Evolutionary conservation across 2,329 filamentous ascomycete species (phyloP).

Genomic region (Graphium sp.): DNA sequence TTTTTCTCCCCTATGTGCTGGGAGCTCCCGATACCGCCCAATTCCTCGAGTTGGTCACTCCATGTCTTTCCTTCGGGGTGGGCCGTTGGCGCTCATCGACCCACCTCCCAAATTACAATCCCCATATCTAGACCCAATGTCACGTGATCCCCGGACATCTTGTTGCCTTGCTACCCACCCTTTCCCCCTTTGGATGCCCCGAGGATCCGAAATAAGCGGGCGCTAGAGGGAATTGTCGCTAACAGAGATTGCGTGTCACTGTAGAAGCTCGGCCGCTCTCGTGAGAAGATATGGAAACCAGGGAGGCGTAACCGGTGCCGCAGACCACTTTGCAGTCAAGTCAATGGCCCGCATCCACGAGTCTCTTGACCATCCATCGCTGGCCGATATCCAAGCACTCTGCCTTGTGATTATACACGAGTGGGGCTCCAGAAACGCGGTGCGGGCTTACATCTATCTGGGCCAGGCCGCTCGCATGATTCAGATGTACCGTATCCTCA

Average conservation of each 20-base stretch:
- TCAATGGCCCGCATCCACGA: conserved; percentile 38
- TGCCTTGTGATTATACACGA: conserved; percentile 46
- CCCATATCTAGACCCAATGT: no score
- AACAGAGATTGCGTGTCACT: no score
- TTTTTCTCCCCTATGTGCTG: conserved; percentile 6
- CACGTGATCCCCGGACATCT: neutral
- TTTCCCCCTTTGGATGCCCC: conserved; percentile 3
- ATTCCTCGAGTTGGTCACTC: no score
- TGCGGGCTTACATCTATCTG: conserved; percentile 45
- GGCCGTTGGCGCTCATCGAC: no score
- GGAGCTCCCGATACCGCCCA: no score
- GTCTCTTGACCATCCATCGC: conserved; percentile 39
- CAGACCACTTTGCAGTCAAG: conserved; percentile 43
- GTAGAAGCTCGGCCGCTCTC: conserved; percentile 36
- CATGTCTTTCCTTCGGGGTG: no score
- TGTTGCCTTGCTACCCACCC: neutral
- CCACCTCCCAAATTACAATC: no score
- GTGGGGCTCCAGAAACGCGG: conserved; percentile 44
- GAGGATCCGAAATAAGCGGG: no score
- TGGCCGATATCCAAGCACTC: conserved; percentile 43
- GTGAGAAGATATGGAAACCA: conserved; percentile 42
- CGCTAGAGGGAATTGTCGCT: no score
- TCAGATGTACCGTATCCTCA: conserved; percentile 45
- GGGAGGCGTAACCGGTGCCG: conserved; percentile 29
- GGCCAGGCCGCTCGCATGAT: conserved; percentile 47